A percentile compares a stretch with the other conserved stretches of the same genome.
These are phyloP conservation scores for Cochlearia excelsa DNA, from an alignment of 345 rosid species.

Conservation along the genomic window DNA sequence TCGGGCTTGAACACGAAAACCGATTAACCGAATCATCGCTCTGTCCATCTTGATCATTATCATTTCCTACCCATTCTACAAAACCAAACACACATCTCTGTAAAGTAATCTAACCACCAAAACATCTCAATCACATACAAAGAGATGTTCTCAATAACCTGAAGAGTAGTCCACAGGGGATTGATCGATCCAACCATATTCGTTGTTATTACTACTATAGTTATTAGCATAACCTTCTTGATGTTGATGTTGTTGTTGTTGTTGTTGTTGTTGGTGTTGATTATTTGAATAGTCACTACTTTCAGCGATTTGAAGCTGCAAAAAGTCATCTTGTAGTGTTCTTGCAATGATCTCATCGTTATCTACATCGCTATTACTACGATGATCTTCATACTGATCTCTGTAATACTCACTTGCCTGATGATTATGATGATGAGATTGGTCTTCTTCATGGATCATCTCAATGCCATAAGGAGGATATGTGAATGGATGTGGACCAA, in stretches of 20 bases:
- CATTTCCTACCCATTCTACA: conserved; percentile 49
- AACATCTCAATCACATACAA: not conserved
- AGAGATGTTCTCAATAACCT: conserved; percentile 42
- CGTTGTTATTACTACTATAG: conserved; percentile 29
- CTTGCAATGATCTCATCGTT: conserved; percentile 88
- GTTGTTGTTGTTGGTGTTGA: conserved; percentile 30
- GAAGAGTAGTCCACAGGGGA: conserved; percentile 42
- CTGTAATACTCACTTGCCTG: conserved; percentile 42
- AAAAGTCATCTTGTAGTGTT: conserved; percentile 81
- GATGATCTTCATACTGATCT: conserved; percentile 51
- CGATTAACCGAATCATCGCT: conserved; percentile 47
- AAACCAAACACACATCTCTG: conserved; percentile 26
- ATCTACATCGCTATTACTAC: conserved; percentile 45
- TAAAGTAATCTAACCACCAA: conserved; percentile 3
- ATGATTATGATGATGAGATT: conserved; percentile 32
- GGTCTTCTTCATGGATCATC: conserved; percentile 36
- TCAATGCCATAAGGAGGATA: conserved; percentile 55
- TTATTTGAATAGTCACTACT: conserved; percentile 40
- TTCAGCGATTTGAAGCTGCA: conserved; percentile 64
- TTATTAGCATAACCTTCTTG: conserved; percentile 36
- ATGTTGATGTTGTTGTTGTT: conserved; percentile 27
- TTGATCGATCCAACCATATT: conserved; percentile 45
- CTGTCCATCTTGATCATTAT: conserved; percentile 48
- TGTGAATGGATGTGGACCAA: conserved; percentile 47
- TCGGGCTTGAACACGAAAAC: conserved; percentile 64